Percentiles rank a stretch among this genome's conserved stretches.
Evolutionary conservation across 371 early-diverging fungal species (phyloP).

Genomic region (Rhizopus sp.): DNA sequence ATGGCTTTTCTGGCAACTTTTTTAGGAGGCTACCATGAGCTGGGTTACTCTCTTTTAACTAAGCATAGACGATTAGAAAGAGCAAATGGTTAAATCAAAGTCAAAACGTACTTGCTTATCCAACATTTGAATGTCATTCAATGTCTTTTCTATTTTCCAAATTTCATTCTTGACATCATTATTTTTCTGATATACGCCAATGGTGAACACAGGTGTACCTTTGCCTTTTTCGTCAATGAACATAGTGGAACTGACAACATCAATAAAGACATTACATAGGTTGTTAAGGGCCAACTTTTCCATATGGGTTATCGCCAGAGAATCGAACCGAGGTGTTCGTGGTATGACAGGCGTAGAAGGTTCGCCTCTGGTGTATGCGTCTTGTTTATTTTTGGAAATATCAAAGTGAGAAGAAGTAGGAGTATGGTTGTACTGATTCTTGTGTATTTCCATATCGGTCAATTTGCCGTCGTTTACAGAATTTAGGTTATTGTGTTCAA

Average conservation of each 20-base stretch:
- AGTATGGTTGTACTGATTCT: neutral
- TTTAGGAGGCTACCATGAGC: constrained; percentile 53
- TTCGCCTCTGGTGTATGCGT: neutral
- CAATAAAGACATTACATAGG: constrained; percentile 48
- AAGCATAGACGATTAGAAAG: constrained; percentile 3
- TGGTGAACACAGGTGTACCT: constrained; percentile 58
- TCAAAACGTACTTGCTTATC: constrained; percentile 64
- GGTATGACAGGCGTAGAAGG: constrained; percentile 17
- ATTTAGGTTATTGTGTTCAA: no score
- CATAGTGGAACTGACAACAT: constrained; percentile 66
- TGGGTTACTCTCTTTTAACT: constrained; percentile 41
- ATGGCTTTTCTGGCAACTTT: constrained; percentile 76
- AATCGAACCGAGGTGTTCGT: constrained; percentile 17
- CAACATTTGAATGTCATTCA: constrained; percentile 75
- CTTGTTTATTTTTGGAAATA: neutral
- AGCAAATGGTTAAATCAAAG: neutral
- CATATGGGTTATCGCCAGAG: constrained; percentile 9
- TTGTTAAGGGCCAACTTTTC: constrained; percentile 4
- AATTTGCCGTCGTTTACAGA: neutral
- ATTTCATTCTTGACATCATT: constrained; percentile 48
- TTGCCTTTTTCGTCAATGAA: constrained; percentile 72
- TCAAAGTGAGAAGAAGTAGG: no score
- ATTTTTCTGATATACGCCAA: constrained; percentile 44
- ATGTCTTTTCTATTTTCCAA: constrained; percentile 84
- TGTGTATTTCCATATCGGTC: neutral